Evolutionary conservation across 2,329 filamentous ascomycete genomes (phyloP), one percentile per base, ranked within the genome.

Genomic region (Neonectria magnoliae): DNA sequence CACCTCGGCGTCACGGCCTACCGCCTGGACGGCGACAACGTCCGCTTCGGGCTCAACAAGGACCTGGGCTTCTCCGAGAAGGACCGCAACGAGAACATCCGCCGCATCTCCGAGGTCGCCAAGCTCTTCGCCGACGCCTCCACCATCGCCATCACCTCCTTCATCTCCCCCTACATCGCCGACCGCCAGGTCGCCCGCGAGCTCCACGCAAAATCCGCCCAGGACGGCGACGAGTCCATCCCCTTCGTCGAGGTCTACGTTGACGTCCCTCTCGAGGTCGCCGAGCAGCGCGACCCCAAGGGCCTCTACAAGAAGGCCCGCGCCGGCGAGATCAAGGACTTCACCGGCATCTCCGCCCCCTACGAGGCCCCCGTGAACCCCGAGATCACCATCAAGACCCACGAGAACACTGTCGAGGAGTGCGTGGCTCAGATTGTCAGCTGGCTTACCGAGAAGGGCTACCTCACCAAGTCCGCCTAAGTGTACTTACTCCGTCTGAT

Each of bases 1-100:
- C 94, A 97, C 80, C 87, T 93, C 11, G 91, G 91, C 47, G 84
- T 96, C 56, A 84, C 91, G 60, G 92, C 94, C 65, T 99, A 99
- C 87, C 90, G 96, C 57, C 90, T 99, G 31, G 96, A 99, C 81
- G 96, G 95, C 76, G 96, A 99, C 87, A 99, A 99, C 82, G 91
- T 99, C 71, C 95, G 96, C 66, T 98, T 98, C 83, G 96, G 96
- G 16, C 87, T 99, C 72, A 99, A 98, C 89, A 97, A 97, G 82
- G 95, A 98, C 83, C 88, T 99, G 11, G 95, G 95, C 16, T 99
- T 98, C 85, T 92, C 89, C 69, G 95, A 97, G 78, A 89, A 90
- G 77, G 94, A 98, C 84, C 90, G 96, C 73, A 97, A 95, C 78
- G 96, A 99, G 87, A 99, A 99, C 84, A 99, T 99, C 78, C 90